Evolutionary conservation across 148 eudicot genomes (phyloP), one percentile per base, ranked within the genome.

Genomic region (Simmondsia chinensis): DNA sequence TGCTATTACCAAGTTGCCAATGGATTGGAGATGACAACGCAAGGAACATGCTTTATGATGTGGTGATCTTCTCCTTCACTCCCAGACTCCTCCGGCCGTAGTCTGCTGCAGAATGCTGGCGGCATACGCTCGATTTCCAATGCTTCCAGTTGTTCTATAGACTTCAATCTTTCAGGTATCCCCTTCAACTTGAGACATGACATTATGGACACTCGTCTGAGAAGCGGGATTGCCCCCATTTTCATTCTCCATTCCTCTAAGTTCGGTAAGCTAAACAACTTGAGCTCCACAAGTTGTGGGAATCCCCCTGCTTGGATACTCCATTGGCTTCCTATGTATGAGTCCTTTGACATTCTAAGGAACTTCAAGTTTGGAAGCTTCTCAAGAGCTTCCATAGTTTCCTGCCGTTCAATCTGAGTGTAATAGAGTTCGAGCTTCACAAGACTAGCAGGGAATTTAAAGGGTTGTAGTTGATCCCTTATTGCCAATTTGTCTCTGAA

Each of bases 251-350:
- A 58, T 1, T 51, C 22, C 25, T 33, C 43, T 18, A 52, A 40
- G 6, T 40, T 52, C 10, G 11, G 30, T 7, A 65, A 33, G 15
- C 22, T 18, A 1, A 16, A 2, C 6, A 65, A 12, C 7, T 40
- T 38, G 0, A 65, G 54, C 28, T 58, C 59, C 35, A 52, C 64
- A 15, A 65, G 55, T n/a, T 33, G 20, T 2, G 59, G 44, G 21
- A 65, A 65, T 7, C 33, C 24, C 0, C 23, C 53, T n/a, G n/a
- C 2, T 1, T 3, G 2, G 34, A 45, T 20, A 20, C 11, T 39
- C 64, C 70, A 65, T 34, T 40, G 41, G 4, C 0, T 33, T 8
- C 63, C 70, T 11, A 39, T 11, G 43, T 49, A 67, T 1, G 66
- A 60, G 48, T 48, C 40, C 32, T 39, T 30, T 4, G 43, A 39